Percentiles rank a stretch among this genome's conserved stretches.
These are phyloP conservation scores for Hypoxylon crocopeplum DNA, from an alignment of 495 filamentous ascomycete species.

Conservation along the genomic window DNA sequence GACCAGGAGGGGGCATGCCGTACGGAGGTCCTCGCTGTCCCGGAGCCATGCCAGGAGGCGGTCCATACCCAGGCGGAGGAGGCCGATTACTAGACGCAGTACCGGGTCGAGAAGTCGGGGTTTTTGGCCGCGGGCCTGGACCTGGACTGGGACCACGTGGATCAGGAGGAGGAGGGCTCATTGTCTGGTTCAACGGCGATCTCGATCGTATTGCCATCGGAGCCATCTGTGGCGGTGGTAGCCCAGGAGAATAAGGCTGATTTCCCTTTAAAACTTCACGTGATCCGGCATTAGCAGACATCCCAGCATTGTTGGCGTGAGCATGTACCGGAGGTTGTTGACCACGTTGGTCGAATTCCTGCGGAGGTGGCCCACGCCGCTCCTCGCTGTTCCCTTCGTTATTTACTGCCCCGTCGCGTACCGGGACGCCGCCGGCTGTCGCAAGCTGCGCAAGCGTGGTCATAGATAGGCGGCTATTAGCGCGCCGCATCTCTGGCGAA, in stretches of 20 bases:
- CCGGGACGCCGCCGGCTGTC: constrained; percentile 63
- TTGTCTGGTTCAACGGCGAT: constrained; percentile 44
- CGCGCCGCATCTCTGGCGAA: constrained; percentile 75
- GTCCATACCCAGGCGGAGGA: constrained; percentile 31
- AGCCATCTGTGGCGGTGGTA: constrained; percentile 44
- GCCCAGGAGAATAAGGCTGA: constrained; percentile 37
- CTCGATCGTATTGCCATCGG: constrained; percentile 42
- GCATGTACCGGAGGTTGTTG: constrained; percentile 50
- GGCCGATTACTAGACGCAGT: constrained; percentile 37
- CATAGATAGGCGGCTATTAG: constrained; percentile 80
- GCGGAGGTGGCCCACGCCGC: constrained; percentile 38
- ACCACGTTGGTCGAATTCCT: constrained; percentile 42
- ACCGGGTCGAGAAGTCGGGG: constrained; percentile 38
- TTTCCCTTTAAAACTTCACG: constrained; percentile 55
- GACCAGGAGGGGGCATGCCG: constrained; percentile 38
- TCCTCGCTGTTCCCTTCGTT: constrained; percentile 31
- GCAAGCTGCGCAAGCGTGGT: constrained; percentile 80
- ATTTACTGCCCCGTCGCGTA: constrained; percentile 18
- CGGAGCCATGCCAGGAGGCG: constrained; percentile 28
- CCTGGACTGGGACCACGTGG: constrained; percentile 34
- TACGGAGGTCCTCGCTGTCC: constrained; percentile 41
- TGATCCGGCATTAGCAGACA: constrained; percentile 58
- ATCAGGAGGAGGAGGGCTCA: constrained; percentile 16
- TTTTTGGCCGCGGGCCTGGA: constrained; percentile 29
- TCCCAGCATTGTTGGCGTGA: constrained; percentile 52